Evolutionary conservation across 139 green algal species (phyloP), one percentile per base, ranked within the genome.

Genomic region (Yamagishiella unicocca): DNA sequence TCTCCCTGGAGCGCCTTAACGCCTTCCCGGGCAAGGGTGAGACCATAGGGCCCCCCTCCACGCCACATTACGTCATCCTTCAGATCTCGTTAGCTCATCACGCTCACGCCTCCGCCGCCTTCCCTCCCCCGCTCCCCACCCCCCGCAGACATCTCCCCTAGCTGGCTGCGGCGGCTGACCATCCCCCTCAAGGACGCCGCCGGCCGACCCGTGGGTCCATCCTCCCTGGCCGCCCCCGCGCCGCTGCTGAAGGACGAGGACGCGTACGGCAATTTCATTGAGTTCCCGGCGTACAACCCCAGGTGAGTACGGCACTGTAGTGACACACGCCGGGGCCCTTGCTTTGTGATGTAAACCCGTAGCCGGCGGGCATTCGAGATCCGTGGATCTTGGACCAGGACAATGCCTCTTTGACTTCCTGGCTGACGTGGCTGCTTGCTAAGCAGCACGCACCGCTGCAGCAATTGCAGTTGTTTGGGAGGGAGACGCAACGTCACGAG

Each of bases 251-350:
- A 31, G 33, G 62, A 85, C 35, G 71, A 79, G 42, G n/a, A 40
- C 1, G 43, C 64, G 72, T 82, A 91, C 61, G 89, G 89, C 58
- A 72, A 87, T 61, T 94, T 93, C 62, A 83, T 72, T 40, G 93
- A 95, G 79, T 95, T 94, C 79, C 91, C 93, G 24, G 71, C 70
- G 27, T 73, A 91, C 66, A 93, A 93, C 81, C 73, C 71, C 10
- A 43, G 43, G 84, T 89, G 38, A 42, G 75, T 71, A 5, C 1
- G 35, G 17, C 22, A 9, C n/a, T n/a, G n/a, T n/a, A n/a, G n/a
- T n/a, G n/a, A n/a, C n/a, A n/a, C n/a, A n/a, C n/a, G n/a, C n/a
- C n/a, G n/a, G n/a, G n/a, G n/a, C n/a, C n/a, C n/a, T n/a, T n/a
- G n/a, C n/a, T n/a, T n/a, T n/a, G n/a, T n/a, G n/a, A n/a, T n/a